Base-by-base conservation (phyloP, 345 rosid genomes). In the Moricandia moricandioides region DNA sequence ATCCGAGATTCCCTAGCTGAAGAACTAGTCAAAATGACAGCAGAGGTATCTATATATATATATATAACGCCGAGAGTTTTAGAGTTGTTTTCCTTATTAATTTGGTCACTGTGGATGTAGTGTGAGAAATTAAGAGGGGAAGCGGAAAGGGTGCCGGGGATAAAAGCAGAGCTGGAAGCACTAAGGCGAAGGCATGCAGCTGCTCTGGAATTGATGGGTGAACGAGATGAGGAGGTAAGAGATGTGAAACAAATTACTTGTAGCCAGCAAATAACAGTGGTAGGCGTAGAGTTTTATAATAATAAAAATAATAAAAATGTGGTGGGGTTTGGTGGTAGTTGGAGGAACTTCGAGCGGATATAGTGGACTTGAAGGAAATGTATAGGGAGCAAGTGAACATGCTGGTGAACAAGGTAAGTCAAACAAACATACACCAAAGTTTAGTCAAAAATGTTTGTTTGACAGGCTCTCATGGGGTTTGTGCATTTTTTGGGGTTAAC, bases 371-470 rank as follows among this genome's bases (percentile, higher is more conserved):
- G 88, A 96, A 96, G 85, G 99, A 96, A 82, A 96, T 96, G 99
- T 96, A 96, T 80, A 91, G 95, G 85, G 99, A 96, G 87, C 99
- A 96, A 89, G 98, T 92, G 65, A 89, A 88, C 88, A 71, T 96
- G 84, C 97, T 96, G 65, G 99, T 96, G 76, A 91, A 96, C 82
- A 88, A 92, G 99, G 99, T 96, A 79, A 58, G 70, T 7, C 17
- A 26, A 65, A 11, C 14, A 21, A 64, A 47, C 34, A 60, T 29
- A 59, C 16, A 49, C 37, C 18, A 62, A 55, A 62, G 64, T 55
- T 10, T 56, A 9, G 72, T 14, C 8, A 4, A 35, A 27, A 52
- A 35, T 24, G 56, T 62, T 52, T 24, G 45, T 54, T 52, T n/a
- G 40, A 59, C 8, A 51, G 69, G 27, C 3, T 71, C 16, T 45